Base-by-base conservation (phyloP, 176 grass and related monocot species). In the Pharus latifolius region DNA sequence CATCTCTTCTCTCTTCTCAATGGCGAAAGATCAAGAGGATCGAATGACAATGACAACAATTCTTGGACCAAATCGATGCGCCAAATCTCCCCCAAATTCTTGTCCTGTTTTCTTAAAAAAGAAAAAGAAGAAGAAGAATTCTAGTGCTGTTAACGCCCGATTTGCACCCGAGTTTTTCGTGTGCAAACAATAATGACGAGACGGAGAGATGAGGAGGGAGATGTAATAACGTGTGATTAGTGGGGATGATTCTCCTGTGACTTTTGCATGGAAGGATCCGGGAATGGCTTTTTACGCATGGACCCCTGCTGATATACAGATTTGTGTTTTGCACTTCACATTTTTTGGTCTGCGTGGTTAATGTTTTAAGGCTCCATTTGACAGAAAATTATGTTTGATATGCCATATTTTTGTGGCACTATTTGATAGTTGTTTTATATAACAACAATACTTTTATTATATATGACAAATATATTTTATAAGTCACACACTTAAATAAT, bases 141-240 rank as follows among this genome's bases (percentile, higher is more conserved):
- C n/a, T n/a, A n/a, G n/a, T 3, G 23, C 46, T 54, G 54, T 46
- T 68, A 80, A 69, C 40, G 54, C 63, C 38, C 55, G 16, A 75
- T 75, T 56, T 76, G 65, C 69, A 70, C n/a, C 55, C 82, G 46
- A 62, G 58, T 69, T 68, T 79, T 68, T 23, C 82, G 69, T 70
- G 63, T 69, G 70, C 62, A 46, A 56, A 55, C 45, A 9, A 37
- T 15, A 35, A 31, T 27, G 44, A 34, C 20, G 37, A 24, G 25
- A 8, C 33, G 6, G 25, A 3, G 32, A 35, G 59, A 19, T 9
- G 0, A 31, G n/a, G 24, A 34, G 54, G n/a, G n/a, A 58, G 20
- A 19, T 69, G 75, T 56, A 35, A 27, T 67, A 53, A 29, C 65
- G 45, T 62, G 56, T 46, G 60, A 72, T 49, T 28, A 41, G 67